These are phyloP conservation scores for Saccharomyces pastorianus DNA, from an alignment of 1,139 yeast genomes.

Conservation along the genomic window DNA sequence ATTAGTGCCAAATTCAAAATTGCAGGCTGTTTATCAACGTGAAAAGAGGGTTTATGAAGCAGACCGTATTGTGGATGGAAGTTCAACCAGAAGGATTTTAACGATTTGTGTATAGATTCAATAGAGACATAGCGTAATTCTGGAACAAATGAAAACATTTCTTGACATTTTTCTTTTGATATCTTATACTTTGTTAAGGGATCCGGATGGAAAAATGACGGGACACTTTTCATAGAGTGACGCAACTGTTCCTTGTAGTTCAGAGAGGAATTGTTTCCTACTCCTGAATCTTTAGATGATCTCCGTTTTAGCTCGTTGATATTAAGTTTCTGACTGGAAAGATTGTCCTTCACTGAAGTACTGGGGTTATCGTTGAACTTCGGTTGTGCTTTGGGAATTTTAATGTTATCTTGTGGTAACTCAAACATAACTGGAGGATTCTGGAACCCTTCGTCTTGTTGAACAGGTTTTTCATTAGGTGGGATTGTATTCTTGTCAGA, in stretches of 20 bases:
- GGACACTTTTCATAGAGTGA: slow-evolving; percentile 14
- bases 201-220: slow-evolving; percentile 19
- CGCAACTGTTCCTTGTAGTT: slow-evolving; percentile 10
- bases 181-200: slow-evolving; percentile 11
- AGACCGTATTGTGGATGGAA: slow-evolving; percentile 59
- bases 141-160: slow-evolving; percentile 24
- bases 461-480: background rate
- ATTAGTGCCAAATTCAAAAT: slow-evolving; percentile 50
- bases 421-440: background rate
- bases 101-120: slow-evolving; percentile 25
- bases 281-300: slow-evolving; percentile 5
- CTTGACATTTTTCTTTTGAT: slow-evolving; percentile 12
- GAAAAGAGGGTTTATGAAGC: slow-evolving; percentile 56
- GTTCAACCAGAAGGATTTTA: slow-evolving; percentile 45
- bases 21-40: slow-evolving; percentile 45
- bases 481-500: background rate
- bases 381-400: background rate
- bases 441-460: background rate
- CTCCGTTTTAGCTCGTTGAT: slow-evolving; percentile 15
- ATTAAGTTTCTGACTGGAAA: slow-evolving; percentile 17
- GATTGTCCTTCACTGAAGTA: slow-evolving; percentile 15
- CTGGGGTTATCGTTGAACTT: slow-evolving; percentile 11
- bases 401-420: background rate
- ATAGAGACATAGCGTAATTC: slow-evolving; percentile 17
- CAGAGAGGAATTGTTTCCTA: slow-evolving; percentile 1